Percentiles rank a stretch among this genome's conserved stretches.
Evolutionary conservation across 2,329 filamentous ascomycete species (phyloP).

Genomic region (Zasmidium cellare): DNA sequence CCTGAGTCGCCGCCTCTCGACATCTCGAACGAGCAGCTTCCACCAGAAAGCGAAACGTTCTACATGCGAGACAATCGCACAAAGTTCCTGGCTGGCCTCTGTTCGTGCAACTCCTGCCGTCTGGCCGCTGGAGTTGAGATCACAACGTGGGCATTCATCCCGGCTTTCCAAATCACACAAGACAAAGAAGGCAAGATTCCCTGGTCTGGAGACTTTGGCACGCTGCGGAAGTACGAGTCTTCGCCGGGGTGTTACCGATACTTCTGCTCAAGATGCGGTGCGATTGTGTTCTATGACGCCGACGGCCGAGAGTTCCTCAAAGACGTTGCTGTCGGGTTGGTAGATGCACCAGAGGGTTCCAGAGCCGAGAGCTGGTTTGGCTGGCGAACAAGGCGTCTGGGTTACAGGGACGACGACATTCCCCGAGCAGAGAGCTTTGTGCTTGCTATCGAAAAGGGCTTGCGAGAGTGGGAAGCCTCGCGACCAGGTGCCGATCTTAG

Average conservation of each 20-base stretch:
- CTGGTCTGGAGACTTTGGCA: conserved; percentile 40
- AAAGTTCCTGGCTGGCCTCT: conserved; percentile 61
- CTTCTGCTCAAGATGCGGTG: conserved; percentile 64
- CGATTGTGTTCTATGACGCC: conserved; percentile 64
- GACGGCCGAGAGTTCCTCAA: conserved; percentile 55
- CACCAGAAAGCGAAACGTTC: conserved; percentile 57
- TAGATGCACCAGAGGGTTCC: conserved; percentile 53
- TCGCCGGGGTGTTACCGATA: conserved; percentile 57
- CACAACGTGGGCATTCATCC: conserved; percentile 66
- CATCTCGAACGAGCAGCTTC: conserved; percentile 46
- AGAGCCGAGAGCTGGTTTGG: conserved; percentile 61
- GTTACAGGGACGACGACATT: conserved; percentile 58
- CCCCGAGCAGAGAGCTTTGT: conserved; percentile 23
- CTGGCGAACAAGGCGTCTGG: conserved; percentile 61
- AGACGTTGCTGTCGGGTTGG: conserved; percentile 61
- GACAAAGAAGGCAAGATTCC: conserved; percentile 27
- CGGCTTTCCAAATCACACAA: conserved; percentile 56
- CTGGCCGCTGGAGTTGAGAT: conserved; percentile 62
- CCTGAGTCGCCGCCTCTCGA: conserved; percentile 49
- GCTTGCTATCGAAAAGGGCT: conserved; percentile 23
- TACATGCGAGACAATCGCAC: conserved; percentile 53
- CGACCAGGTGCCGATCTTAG: background rate
- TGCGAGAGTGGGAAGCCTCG: conserved; percentile 23
- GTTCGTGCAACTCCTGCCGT: conserved; percentile 64
- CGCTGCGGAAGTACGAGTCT: conserved; percentile 56